Base-by-base conservation (phyloP, 2,329 filamentous ascomycete genomes). In the Dendryphion nanum region DNA sequence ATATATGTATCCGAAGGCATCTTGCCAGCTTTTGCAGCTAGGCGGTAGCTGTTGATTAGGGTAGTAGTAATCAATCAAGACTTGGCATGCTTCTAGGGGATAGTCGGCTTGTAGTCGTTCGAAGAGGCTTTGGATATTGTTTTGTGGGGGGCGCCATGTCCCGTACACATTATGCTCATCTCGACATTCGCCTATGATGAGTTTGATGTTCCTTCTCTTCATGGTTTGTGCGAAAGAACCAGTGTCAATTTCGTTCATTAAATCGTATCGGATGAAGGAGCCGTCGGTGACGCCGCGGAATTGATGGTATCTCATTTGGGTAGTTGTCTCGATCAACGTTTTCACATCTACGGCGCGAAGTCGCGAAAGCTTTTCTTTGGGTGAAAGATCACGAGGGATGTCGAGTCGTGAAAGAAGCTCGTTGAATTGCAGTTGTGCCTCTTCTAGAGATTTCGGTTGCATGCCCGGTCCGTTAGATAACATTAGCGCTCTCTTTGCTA, bases 111-210 rank as follows among this genome's bases (percentile, higher is more conserved):
- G 58, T 0, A 81, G 66, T 1, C 77, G 68, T 3, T 54, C 47
- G 35, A 68, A 68, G 2, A 79, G 57, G 3, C 66, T 64, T 3
- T 64, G 51, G 10, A 69, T 67, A 26, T 72, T 63, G 2, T 62
- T 46, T 2, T 40, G 33, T 0, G 76, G 76, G 1, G 75, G 72
- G 13, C 67, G 64, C 72, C 73, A 79, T 6, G 58, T 59, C 2
- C 66, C 70, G 51, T 81, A 81, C 3, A 76, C 57, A 47, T 66
- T 64, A 45, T 74, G 74, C 53, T 81, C 77, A 41, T 78, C 71
- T 33, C 64, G 54, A 40, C 75, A 78, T 54, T 80, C 77, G 23
- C 77, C 77, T 13, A 74, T 71, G 38, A 80, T 61, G 30, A 80
- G 60, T 15, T 68, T 68, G 30, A 78, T 57, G 20, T 68, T 67